These are phyloP conservation scores for Bretschneidera sinensis DNA, from an alignment of 345 rosid species.

Conservation along the genomic window DNA sequence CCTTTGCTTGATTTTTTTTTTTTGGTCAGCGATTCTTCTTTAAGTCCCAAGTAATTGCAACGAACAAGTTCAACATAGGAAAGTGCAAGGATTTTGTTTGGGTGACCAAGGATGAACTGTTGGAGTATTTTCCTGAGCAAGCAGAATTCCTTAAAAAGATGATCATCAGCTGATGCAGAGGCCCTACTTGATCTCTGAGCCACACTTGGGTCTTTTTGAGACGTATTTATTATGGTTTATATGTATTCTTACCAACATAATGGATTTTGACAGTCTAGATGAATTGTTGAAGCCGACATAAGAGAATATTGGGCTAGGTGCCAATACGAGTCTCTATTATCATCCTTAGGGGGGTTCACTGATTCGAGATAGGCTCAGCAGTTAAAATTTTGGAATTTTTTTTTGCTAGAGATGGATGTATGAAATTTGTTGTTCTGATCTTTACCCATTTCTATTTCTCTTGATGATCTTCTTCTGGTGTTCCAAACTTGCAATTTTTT, in stretches of 20 bases:
- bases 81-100: constrained; percentile 78
- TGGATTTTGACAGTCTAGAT: constrained; percentile 7
- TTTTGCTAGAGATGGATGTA: too few relatives aligned
- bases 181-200: background rate
- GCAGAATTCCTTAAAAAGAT: constrained; percentile 72
- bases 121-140: constrained; percentile 79
- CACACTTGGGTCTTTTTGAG: background rate
- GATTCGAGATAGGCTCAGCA: background rate
- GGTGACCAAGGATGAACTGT: constrained; percentile 90
- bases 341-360: background rate
- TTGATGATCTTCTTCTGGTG: too few relatives aligned
- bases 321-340: background rate
- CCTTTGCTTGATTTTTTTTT: background rate
- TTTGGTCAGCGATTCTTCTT: constrained; percentile 75
- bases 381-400: too few relatives aligned
- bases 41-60: constrained; percentile 84
- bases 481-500: too few relatives aligned
- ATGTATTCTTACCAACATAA: constrained; percentile 7
- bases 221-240: background rate
- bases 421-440: too few relatives aligned
- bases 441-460: too few relatives aligned
- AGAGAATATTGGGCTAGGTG: background rate
- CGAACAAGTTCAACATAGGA: constrained; percentile 54
- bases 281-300: constrained; percentile 1
- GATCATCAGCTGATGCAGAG: constrained; percentile 63